A percentile compares a stretch with the other conserved stretches of the same genome.
Conservation (phyloP, 768 basidiomycete species). For the Serpula lacrymans region DNA sequence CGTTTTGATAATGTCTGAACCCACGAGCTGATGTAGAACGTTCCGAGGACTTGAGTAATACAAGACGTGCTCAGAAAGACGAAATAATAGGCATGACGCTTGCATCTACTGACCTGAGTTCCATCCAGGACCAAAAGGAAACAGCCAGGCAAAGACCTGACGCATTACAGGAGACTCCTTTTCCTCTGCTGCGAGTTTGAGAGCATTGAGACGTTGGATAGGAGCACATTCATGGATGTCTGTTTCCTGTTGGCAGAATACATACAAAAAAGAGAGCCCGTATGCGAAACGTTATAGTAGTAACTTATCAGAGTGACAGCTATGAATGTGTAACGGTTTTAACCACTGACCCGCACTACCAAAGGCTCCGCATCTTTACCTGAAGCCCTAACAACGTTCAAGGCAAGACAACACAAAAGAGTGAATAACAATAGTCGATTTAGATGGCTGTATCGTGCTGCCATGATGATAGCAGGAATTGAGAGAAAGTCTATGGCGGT, state of each 20-base stretch:
- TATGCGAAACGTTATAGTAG: conserved; percentile 10
- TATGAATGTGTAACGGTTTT: background rate
- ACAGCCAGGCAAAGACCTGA: conserved; percentile 73
- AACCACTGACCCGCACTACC: conserved; percentile 27
- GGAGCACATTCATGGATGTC: conserved; percentile 42
- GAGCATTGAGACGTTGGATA: conserved; percentile 45
- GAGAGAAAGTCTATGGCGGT: too few relatives aligned
- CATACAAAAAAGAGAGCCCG: conserved; percentile 1
- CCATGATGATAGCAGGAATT: conserved; percentile 16
- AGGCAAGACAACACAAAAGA: conserved; percentile 39
- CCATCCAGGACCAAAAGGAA: conserved; percentile 89
- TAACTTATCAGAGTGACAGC: background rate
- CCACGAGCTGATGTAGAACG: conserved; percentile 96
- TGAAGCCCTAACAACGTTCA: conserved; percentile 15
- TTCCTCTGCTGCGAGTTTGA: conserved; percentile 61
- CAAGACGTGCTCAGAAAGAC: conserved; percentile 6
- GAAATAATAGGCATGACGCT: conserved; percentile 12
- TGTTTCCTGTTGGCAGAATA: conserved; percentile 32
- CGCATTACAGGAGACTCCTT: conserved; percentile 74
- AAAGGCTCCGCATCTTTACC: conserved; percentile 18
- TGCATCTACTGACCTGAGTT: conserved; percentile 53
- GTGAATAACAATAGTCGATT: conserved; percentile 33
- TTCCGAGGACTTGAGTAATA: conserved; percentile 62
- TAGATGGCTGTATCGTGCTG: conserved; percentile 9
- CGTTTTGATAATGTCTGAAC: conserved; percentile 8